Evolutionary conservation across 352 stramenopile species (phyloP), one percentile per base, ranked within the genome.

Genomic region (Elongisporangium prolatum): DNA sequence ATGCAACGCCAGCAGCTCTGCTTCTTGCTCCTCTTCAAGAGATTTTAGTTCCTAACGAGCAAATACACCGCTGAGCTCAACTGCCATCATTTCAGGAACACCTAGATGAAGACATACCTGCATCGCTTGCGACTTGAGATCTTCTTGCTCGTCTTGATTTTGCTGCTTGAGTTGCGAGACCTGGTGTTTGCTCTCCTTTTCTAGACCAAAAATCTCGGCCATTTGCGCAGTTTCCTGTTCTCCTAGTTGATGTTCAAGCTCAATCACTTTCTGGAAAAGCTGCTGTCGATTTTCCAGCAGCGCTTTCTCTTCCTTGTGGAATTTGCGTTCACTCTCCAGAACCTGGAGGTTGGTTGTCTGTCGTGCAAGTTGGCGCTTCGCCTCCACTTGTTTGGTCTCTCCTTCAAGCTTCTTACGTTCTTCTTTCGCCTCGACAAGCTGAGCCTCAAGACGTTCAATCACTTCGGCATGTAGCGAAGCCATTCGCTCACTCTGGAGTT

Each of bases 161-260:
- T 82, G 52, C 11, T 79, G 62, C 20, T 50, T 66, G 18, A 86
- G 56, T 25, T 76, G 58, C 3, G 59, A 70, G 8, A 80, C 57
- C 40, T 89, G 64, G 38, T 78, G 57, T 14, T 86, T 67, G 11
- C 69, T 80, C 21, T 77, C 65, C 44, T 87, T 83, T 56, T 89
- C 82, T 11, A 88, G 61, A 20, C 69, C 67, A 48, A 86, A 90
- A 1, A 85, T 60, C 44, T 88, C 80, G 50, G 72, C 72, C 74
- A 89, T 82, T 6, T 92, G 77, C 4, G 77, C 69, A 16, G 80
- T 77, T 38, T 89, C 77, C 56, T 83, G 72, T 21, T 89, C 77
- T 37, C 82, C 78, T 0, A 89, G 65, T 51, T 85, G 68, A 1
- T 70, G 75, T 47, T 90, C 82, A 9, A 92, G 59, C 17, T 85